Base-by-base conservation (phyloP, 2,329 filamentous ascomycete species). In the Beauveria asiatica region DNA sequence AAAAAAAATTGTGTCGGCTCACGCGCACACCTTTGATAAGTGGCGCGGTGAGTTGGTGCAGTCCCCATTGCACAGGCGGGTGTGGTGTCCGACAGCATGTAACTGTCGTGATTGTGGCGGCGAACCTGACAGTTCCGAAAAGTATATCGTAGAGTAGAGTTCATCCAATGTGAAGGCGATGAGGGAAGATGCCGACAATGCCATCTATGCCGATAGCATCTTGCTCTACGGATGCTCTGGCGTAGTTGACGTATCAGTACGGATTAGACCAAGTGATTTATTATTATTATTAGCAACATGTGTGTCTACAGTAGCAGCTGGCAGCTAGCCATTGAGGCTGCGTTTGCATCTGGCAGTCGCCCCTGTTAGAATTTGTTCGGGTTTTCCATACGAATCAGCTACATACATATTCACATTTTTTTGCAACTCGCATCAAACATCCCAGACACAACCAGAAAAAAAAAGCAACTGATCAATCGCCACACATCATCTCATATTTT, bases 1-100 rank as follows among this genome's bases (percentile, higher is more conserved):
- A 11, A 17, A 58, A 58, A 58, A 58, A 58, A 23, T 52, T 58
- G 39, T 44, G 56, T 51, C 39, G 46, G 46, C 56, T 58, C 56
- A 58, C 55, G 55, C 56, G 56, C 56, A 13, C 56, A 51, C 37
- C 48, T 21, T 25, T 37, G 48, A 58, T 45, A 51, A 58, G 56
- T 58, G 56, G 56, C 48, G 11, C 16, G 53, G 27, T 19, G 25
- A 44, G 25, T 33, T 37, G 55, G 19, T 50, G 37, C 45, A 13
- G 13, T 30, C 30, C 44, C 54, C 39, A 17, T 16, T n/a, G 13
- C 23, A 21, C 23, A 27, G 25, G 49, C 19, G 30, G 17, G 11
- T 17, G 27, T n/a, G 19, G 17, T 23, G 27, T 10, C n/a, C 4
- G 2, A 37, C 11, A 30, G 48, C 25, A 50, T 27, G 48, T 17